Conservation (phyloP, 2,329 filamentous ascomycete species). For the Raffaelea deltoideospora region DNA sequence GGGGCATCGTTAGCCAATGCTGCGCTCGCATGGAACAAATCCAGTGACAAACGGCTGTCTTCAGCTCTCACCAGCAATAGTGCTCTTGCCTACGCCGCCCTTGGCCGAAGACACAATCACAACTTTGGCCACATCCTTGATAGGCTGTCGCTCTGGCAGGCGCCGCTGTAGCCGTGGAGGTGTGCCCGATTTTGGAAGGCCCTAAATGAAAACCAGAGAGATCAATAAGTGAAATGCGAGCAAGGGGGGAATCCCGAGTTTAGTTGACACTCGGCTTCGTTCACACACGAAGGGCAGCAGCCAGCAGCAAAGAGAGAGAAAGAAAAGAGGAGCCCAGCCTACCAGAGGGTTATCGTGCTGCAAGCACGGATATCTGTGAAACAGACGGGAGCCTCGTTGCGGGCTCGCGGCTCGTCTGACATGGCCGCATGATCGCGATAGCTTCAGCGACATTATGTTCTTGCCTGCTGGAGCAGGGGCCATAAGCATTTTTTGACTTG, state of each 20-base stretch:
- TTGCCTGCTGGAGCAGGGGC: too few relatives aligned
- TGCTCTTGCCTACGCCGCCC: conserved; percentile 95
- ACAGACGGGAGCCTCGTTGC: conserved; percentile 10
- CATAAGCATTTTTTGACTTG: too few relatives aligned
- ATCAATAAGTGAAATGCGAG: too few relatives aligned
- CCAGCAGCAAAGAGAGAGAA: not conserved
- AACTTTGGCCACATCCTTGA: conserved; percentile 77
- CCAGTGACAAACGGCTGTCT: too few relatives aligned
- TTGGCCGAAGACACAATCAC: conserved; percentile 96
- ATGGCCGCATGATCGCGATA: too few relatives aligned
- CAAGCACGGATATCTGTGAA: conserved; percentile 38
- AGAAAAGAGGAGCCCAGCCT: not conserved
- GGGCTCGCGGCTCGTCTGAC: conserved; percentile 9
- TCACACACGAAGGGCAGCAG: too few relatives aligned
- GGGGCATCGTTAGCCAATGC: too few relatives aligned
- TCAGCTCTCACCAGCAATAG: conserved; percentile 51
- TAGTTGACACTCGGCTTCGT: not conserved
- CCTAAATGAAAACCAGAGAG: too few relatives aligned
- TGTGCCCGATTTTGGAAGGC: conserved; percentile 63
- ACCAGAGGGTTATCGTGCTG: conserved; percentile 84
- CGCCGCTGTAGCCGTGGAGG: conserved; percentile 67
- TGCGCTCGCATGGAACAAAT: too few relatives aligned
- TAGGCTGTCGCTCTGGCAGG: conserved; percentile 64
- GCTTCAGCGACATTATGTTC: too few relatives aligned
- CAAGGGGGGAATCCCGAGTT: too few relatives aligned